phyloP scores from a whole-genome alignment of 1,284 basidiomycete genomes.

The Tausonia pullulans region DNA sequence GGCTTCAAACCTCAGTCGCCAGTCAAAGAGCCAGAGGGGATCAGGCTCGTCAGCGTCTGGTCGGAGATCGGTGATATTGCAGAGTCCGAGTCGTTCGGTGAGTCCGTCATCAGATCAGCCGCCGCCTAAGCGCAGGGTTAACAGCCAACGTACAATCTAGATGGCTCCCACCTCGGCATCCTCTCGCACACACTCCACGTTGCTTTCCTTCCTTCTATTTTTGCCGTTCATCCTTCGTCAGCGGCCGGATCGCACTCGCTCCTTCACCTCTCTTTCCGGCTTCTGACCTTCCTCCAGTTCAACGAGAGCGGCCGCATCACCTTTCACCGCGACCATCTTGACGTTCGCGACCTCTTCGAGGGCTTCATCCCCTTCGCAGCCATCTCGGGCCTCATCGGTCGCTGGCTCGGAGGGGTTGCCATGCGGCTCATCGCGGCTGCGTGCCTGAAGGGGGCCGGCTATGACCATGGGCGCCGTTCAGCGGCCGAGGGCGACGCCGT shows the following conservation, averaged over 20 bases:
- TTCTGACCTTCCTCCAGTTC: constrained; percentile 11
- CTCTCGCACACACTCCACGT: constrained; percentile 14
- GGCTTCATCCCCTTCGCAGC: constrained; percentile 1
- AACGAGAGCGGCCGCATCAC: constrained; percentile 9
- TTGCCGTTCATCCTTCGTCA: background rate
- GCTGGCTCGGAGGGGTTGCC: constrained; percentile 2
- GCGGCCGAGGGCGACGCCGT: too few species aligned
- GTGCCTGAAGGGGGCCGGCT: background rate
- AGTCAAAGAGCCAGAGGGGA: background rate
- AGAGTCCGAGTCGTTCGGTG: constrained; percentile 10
- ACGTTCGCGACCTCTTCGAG: constrained; percentile 14
- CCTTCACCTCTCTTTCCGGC: constrained; percentile 9
- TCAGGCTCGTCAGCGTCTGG: constrained; percentile 3
- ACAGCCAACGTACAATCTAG: background rate
- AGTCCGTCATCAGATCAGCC: background rate
- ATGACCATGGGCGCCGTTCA: too few species aligned
- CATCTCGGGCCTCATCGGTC: background rate
- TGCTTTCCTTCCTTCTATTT: constrained; percentile 1
- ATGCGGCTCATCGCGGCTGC: background rate
- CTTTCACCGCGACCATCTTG: constrained; percentile 16
- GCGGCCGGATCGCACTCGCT: background rate
- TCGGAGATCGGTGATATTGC: constrained; percentile 11
- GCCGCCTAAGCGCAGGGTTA: background rate
- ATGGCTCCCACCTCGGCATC: constrained; percentile 10
- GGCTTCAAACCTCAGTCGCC: background rate